Evolutionary conservation across 768 basidiomycete genomes (phyloP), one percentile per base, ranked within the genome.

Genomic region (Phlegmacium glaucopus): DNA sequence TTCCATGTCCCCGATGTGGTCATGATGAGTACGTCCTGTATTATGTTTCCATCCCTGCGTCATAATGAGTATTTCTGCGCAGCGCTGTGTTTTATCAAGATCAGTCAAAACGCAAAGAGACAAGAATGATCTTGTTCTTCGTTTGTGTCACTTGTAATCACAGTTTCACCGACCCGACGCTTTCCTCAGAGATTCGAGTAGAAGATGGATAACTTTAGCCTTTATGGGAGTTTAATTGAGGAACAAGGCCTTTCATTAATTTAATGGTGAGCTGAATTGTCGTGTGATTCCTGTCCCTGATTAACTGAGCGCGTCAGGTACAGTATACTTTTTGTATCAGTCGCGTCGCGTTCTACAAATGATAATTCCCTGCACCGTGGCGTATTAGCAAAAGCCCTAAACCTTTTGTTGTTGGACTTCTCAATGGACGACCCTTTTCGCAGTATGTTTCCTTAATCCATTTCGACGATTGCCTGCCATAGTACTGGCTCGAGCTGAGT

Each of bases 31-130:
- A 62, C 56, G 87, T 37, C 17, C 25, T 30, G 35, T 46, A 22
- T 6, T 30, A 18, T 30, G 25, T 35, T 13, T 26, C 16, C 39
- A 32, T 29, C 42, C 36, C 26, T 34, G 39, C 34, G 39, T 29
- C 37, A 30, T 39, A 35, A 44, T 32, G 49, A 40, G 22, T 44
- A 47, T 47, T 15, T 39, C 22, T 42, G 52, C 49, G n/a, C 59
- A 98, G 94, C 61, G 82, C 91, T 42, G 94, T 98, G 4, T 82
- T 90, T 62, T 98, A 88, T 66, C 95, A 97, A 66, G 95, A 97
- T 67, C 95, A 98, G 64, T 96, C 93, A 13, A 94, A 95, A 63
- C 85, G 95, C 46, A 92, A 91, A 58, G 92, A 95, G 62, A 97
- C 95, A 1, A 79, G 89, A 2, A 95, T 95, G 93, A 90, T 90